These are phyloP conservation scores for Inga oerstediana DNA, from an alignment of 306 rosid genomes.

Conservation along the genomic window DNA sequence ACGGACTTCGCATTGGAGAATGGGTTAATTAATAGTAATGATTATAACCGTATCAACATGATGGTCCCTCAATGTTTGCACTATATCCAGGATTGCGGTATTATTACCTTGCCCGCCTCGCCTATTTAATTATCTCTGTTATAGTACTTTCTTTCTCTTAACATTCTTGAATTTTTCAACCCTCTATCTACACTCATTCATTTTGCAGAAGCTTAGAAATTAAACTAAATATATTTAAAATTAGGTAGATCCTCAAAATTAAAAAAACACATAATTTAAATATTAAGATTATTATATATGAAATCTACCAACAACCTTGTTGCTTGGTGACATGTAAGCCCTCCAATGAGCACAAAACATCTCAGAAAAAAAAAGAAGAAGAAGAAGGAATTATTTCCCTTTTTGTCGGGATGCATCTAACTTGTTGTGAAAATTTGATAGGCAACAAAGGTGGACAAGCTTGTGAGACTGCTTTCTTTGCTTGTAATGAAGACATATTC, in stretches of 20 bases:
- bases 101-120: background rate
- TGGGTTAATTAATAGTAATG: slow-evolving; percentile 54
- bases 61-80: slow-evolving; percentile 57
- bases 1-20: slow-evolving; percentile 72
- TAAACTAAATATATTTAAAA: background rate
- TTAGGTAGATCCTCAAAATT: background rate
- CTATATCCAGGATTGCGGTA: background rate
- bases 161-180: background rate
- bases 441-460: slow-evolving; percentile 63
- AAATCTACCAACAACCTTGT: background rate
- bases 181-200: background rate
- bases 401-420: background rate
- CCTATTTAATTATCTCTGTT: background rate
- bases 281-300: background rate
- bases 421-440: slow-evolving; percentile 32
- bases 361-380: background rate
- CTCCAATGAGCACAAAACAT: background rate
- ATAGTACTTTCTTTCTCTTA: background rate
- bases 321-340: background rate
- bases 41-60: slow-evolving; percentile 49
- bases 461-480: slow-evolving; percentile 42
- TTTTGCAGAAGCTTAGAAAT: background rate
- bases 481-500: slow-evolving; percentile 57
- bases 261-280: background rate
- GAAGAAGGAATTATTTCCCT: background rate